phyloP scores from a whole-genome alignment of 768 basidiomycete genomes.

The Rhodotorula sphaerocarpa region DNA sequence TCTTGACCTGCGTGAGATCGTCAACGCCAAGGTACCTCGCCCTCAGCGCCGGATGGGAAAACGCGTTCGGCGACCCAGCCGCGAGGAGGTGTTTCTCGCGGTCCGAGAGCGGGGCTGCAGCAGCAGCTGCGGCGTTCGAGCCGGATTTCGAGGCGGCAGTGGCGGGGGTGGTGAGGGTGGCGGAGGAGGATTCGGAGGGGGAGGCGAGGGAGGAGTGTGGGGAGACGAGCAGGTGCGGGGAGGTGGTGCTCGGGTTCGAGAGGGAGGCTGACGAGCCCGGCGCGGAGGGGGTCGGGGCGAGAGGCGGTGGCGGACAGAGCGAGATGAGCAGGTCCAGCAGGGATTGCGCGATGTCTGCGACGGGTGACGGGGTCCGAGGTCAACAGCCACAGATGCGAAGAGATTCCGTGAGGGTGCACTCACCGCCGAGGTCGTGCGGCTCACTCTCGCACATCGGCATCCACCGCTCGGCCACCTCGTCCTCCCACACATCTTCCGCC shows the following conservation, averaged over 20 bases:
- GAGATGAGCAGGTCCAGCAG: slow-evolving; percentile 29
- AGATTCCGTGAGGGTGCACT: no score
- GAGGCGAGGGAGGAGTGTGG: slow-evolving; percentile 17
- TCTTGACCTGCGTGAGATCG: slow-evolving; percentile 14
- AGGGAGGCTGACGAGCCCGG: no score
- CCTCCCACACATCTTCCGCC: neutral
- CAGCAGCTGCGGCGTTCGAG: no score
- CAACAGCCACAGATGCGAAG: no score
- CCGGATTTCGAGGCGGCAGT: neutral
- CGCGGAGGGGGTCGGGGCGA: no score
- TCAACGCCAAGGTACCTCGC: neutral
- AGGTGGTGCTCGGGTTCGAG: no score
- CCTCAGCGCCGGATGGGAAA: slow-evolving; percentile 3
- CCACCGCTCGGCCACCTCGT: neutral
- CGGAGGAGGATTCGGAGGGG: slow-evolving; percentile 9
- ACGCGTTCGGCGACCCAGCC: slow-evolving; percentile 19
- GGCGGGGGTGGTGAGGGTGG: neutral
- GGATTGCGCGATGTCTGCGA: slow-evolving; percentile 29
- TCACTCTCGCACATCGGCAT: neutral
- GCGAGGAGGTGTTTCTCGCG: slow-evolving; percentile 15
- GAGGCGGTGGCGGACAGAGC: slow-evolving; percentile 18
- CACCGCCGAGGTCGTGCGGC: slow-evolving; percentile 23
- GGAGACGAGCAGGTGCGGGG: no score
- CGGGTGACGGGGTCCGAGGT: no score
- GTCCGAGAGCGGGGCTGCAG: neutral